Evolutionary conservation across 192 early-diverging fungal species (phyloP).

Genomic region (Funneliformis mosseae): DNA sequence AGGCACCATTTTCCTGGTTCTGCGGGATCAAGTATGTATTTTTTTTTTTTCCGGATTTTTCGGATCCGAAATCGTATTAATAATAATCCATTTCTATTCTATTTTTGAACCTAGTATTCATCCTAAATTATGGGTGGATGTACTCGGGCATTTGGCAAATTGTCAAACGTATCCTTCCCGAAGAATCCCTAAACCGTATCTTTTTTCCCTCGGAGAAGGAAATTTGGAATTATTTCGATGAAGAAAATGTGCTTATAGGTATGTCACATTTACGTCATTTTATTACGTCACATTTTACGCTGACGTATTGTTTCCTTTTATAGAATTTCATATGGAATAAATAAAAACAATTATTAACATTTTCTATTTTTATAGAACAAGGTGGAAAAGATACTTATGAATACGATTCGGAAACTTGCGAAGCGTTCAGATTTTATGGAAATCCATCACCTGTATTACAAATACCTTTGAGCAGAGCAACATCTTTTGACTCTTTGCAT

Average conservation of each 20-base stretch:
- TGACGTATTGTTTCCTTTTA: not conserved
- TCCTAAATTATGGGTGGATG: slow-evolving; percentile 54
- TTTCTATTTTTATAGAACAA: slow-evolving; percentile 14
- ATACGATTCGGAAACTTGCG: slow-evolving; percentile 10
- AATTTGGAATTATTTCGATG: slow-evolving; percentile 35
- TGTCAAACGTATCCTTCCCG: slow-evolving; percentile 40
- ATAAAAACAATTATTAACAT: not conserved
- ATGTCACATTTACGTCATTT: not conserved
- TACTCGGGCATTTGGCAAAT: slow-evolving; percentile 51
- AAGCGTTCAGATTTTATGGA: slow-evolving; percentile 1
- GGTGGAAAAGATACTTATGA: slow-evolving; percentile 14
- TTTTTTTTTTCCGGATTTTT: not conserved
- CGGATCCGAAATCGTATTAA: not conserved
- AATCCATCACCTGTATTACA: slow-evolving; percentile 3
- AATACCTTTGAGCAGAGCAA: slow-evolving; percentile 20
- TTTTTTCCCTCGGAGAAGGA: slow-evolving; percentile 40
- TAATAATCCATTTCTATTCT: not conserved
- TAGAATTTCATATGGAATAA: not conserved
- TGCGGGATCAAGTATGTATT: slow-evolving; percentile 17
- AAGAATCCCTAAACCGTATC: slow-evolving; percentile 41
- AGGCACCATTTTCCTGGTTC: slow-evolving; percentile 28
- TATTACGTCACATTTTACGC: not conserved
- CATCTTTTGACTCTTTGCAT: slow-evolving; percentile 30
- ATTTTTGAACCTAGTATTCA: slow-evolving; percentile 34
- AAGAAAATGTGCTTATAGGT: slow-evolving; percentile 41